phyloP scores from a whole-genome alignment of 768 basidiomycete species.

The Chiua virens region DNA sequence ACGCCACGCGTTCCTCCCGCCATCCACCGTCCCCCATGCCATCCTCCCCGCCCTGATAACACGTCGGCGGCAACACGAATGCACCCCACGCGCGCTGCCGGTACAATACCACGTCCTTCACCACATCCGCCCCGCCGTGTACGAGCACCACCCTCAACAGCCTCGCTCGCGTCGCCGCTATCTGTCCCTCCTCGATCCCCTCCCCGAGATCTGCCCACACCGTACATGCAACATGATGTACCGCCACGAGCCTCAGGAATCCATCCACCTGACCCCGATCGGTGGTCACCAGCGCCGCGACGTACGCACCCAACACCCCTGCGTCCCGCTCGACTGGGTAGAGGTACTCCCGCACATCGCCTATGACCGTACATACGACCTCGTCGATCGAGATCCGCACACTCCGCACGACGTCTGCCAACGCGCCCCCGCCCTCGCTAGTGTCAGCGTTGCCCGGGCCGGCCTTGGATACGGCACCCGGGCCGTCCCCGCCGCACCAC shows the following conservation, averaged over 20 bases:
- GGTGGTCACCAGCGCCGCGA: conserved; percentile 46
- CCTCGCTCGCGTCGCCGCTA: conserved; percentile 30
- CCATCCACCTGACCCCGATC: conserved; percentile 37
- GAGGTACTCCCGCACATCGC: conserved; percentile 58
- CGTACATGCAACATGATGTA: conserved; percentile 76
- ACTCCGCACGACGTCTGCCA: conserved; percentile 44
- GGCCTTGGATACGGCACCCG: conserved; percentile 22
- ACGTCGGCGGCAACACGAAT: conserved; percentile 48
- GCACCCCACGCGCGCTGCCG: conserved; percentile 41
- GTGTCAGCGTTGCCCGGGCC: not conserved
- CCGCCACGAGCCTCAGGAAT: conserved; percentile 64
- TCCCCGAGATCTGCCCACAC: conserved; percentile 66
- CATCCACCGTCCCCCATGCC: conserved; percentile 1
- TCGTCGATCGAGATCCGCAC: conserved; percentile 52
- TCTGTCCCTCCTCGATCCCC: conserved; percentile 11
- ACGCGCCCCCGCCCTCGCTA: not conserved
- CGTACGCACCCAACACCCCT: conserved; percentile 62
- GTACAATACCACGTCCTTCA: conserved; percentile 60
- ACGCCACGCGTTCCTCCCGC: conserved; percentile 15
- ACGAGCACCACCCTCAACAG: conserved; percentile 52
- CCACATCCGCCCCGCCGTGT: conserved; percentile 47
- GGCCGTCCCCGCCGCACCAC: conserved; percentile 77
- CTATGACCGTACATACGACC: conserved; percentile 38
- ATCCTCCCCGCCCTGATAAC: conserved; percentile 40
- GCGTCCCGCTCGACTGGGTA: conserved; percentile 68